Conservation (phyloP, 2,329 filamentous ascomycete species). For the Hypoxylon sp. region DNA sequence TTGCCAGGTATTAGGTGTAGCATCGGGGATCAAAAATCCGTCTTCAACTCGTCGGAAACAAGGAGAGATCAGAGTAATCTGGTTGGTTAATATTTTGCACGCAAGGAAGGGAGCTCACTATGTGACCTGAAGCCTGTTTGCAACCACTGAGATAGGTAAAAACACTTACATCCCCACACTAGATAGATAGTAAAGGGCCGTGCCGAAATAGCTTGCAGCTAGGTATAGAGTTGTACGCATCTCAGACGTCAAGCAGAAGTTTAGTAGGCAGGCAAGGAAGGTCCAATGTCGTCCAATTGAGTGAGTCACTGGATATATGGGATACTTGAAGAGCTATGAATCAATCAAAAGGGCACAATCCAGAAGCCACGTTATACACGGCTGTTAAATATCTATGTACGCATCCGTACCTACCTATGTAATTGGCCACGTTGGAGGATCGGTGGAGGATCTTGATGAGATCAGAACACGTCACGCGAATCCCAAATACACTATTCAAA, state of each 20-base stretch:
- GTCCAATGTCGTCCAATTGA: not conserved
- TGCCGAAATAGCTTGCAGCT: not conserved
- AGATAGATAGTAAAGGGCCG: too few relatives aligned
- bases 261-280: not conserved
- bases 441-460: slow-evolving; percentile 9
- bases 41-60: not conserved
- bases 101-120: not conserved
- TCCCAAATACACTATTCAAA: slow-evolving; percentile 14
- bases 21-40: slow-evolving; percentile 12
- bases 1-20: slow-evolving; percentile 36
- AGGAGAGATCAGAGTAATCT: slow-evolving; percentile 18
- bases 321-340: not conserved
- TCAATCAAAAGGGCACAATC: not conserved
- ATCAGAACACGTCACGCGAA: slow-evolving; percentile 37
- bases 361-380: not conserved
- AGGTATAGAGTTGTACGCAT: not conserved
- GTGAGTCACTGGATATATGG: not conserved
- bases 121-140: not conserved
- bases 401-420: not conserved
- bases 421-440: slow-evolving; percentile 42
- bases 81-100: slow-evolving; percentile 30
- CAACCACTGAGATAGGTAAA: not conserved
- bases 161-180: slow-evolving; percentile 9
- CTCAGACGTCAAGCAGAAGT: not conserved
- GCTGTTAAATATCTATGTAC: slow-evolving; percentile 14